phyloP scores from a whole-genome alignment of 2,329 filamentous ascomycete species.

The Pestalotiopsis sp. region DNA sequence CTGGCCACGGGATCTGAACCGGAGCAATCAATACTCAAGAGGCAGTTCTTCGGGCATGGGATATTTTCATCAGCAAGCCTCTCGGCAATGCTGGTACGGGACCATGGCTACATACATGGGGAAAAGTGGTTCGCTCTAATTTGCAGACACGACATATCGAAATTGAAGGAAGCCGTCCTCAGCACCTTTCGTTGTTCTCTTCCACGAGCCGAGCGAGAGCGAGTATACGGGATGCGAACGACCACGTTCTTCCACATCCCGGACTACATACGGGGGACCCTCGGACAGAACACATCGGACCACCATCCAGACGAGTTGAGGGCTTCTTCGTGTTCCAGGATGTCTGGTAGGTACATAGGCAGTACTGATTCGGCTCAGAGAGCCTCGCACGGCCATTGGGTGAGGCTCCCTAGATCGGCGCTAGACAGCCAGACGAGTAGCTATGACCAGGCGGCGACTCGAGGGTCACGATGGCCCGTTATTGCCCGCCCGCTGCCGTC shows the following conservation, averaged over 20 bases:
- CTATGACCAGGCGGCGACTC: conserved; percentile 13
- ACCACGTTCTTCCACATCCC: not conserved
- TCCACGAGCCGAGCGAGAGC: not conserved
- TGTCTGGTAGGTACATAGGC: not conserved
- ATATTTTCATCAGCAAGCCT: not conserved
- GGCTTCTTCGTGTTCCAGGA: not conserved
- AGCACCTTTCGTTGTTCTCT: not conserved
- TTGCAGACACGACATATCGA: not conserved
- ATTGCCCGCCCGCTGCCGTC: conserved; percentile 8
- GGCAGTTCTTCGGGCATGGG: not conserved
- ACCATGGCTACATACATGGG: not conserved
- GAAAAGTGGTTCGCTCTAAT: not conserved
- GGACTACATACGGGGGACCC: not conserved
- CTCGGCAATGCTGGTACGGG: not conserved
- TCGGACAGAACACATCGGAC: not conserved
- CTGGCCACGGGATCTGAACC: not conserved
- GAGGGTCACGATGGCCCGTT: conserved; percentile 11
- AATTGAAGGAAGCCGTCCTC: not conserved
- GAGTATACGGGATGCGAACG: not conserved
- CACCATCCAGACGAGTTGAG: not conserved
- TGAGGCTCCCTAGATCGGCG: conserved; percentile 13
- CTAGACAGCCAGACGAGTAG: conserved; percentile 10
- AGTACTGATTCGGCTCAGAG: not conserved
- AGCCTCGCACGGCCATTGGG: not conserved
- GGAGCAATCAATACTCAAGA: not conserved